Evolutionary conservation across 192 early-diverging fungal species (phyloP), one percentile per base, ranked within the genome.

Genomic region (Pilaira anomala): DNA sequence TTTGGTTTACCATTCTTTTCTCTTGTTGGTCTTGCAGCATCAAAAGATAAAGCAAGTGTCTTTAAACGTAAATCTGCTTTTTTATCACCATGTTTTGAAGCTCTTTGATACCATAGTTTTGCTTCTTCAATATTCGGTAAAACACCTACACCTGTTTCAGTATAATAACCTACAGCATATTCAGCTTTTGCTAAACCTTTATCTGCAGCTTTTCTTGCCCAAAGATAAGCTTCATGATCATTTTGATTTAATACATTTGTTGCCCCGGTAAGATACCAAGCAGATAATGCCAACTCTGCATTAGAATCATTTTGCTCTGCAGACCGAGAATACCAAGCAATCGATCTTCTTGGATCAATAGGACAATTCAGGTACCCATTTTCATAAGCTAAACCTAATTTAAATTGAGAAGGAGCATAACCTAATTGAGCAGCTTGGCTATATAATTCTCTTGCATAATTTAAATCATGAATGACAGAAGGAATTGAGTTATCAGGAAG

Each of bases 131-230:
- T 52, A 75, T 90, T 83, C 4, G 44, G 44, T 46, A 19, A 7
- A 0, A 91, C 85, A 42, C 97, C 97, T 54, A 98, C 91, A 29
- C 94, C 95, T 57, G 76, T 83, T 69, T 99, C 95, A 40, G 83
- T 80, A 74, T 94, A 99, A 73, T 97, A 97, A 0, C 93, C 97
- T 3, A 97, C 88, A 1, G 95, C 95, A 68, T 93, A 98, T 73
- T 98, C 93, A 8, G 94, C 97, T 75, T 97, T 96, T 11, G 94
- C 85, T 28, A 93, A 79, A 7, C 92, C 91, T 69, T 91, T 93
- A 63, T 97, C 95, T 1, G 97, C 97, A 7, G 96, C 92, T 48
- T 94, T 92, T 18, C 89, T 81, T 19, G 97, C 95, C 97, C 97
- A 99, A 62, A 95, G 76, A 67, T 95, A 99, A 6, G 96, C 94